Base-by-base conservation (phyloP, 1,284 basidiomycete genomes). In the Ganoderma lucidum region DNA sequence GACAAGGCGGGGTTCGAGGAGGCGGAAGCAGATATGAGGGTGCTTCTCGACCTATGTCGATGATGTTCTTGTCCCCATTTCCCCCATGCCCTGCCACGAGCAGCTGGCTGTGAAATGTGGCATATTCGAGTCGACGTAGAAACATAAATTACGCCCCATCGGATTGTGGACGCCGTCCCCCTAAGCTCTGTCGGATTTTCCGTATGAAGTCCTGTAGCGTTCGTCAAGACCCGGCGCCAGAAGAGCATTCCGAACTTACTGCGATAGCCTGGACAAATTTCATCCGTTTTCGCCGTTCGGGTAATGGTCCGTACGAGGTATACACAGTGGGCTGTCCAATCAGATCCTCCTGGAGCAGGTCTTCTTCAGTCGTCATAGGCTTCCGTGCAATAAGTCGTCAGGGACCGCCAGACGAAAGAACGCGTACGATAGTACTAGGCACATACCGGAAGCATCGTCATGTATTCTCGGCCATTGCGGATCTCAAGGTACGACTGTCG, bases 331-430 rank as follows among this genome's bases (percentile, higher is more conserved):
- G 68, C 58, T 70, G 62, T 48, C 72, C 67, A 67, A 75, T 69
- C 32, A 78, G 53, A 23, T 76, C 68, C 37, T 78, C 76, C 66
- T 78, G 78, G 35, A 78, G 60, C 17, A 79, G 66, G 62, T 79
- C 78, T 62, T 79, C 78, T 66, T 79, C 76, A 4, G 77, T 77
- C 2, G 75, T 73, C 78, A 79, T 79, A 0, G 76, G 77, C 78
- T 79, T 67, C 28, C 41, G 2, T 17, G 10, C 35, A 30, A n/a
- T 15, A 17, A 30, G 37, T 39, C 56, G n/a, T 66, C 55, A 53
- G n/a, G 45, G 15, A 44, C 30, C 44, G 23, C 23, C 23, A 19
- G 17, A 19, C 44, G 44, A 45, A n/a, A 37, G 17, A 10, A 56
- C 12, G n/a, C 17, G 37, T 17, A 10, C 6, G 30, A 45, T 30